Percentiles rank a stretch among this genome's conserved stretches.
Evolutionary conservation across 2,329 filamentous ascomycete species (phyloP).

Genomic region (Curvularia lunata): DNA sequence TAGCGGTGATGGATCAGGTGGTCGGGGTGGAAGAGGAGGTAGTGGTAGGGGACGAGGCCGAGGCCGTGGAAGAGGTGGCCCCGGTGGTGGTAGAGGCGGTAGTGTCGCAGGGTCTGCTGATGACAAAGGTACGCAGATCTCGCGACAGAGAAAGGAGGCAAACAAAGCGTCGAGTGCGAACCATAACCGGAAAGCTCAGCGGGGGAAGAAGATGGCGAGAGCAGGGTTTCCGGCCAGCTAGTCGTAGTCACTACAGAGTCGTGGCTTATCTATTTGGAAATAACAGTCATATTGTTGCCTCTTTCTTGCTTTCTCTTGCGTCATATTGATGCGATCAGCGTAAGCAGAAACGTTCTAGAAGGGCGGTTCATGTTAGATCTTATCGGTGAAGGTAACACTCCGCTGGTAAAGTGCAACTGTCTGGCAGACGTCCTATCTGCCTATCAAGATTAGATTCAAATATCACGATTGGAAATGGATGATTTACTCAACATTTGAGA

Average conservation of each 20-base stretch:
- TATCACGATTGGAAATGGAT: too few species aligned
- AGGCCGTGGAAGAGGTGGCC: conserved; percentile 43
- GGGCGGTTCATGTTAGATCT: too few species aligned
- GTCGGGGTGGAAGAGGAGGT: conserved; percentile 57
- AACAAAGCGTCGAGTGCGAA: conserved; percentile 84
- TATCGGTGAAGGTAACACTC: too few species aligned
- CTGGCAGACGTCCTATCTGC: too few species aligned
- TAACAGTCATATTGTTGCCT: background rate
- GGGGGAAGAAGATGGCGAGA: conserved; percentile 67
- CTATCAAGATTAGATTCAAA: too few species aligned
- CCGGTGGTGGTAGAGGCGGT: conserved; percentile 45
- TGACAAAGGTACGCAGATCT: conserved; percentile 73
- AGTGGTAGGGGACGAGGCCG: conserved; percentile 43
- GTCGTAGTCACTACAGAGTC: conserved; percentile 16
- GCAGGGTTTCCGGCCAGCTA: conserved; percentile 56
- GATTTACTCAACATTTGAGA: too few species aligned
- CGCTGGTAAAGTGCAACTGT: too few species aligned
- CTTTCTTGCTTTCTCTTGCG: background rate
- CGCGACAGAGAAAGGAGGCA: conserved; percentile 78
- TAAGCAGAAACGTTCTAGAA: too few species aligned
- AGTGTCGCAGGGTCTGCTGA: conserved; percentile 69
- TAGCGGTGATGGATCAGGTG: conserved; percentile 52
- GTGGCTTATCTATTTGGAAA: background rate
- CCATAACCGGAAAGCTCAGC: conserved; percentile 79
- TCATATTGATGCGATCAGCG: too few species aligned